These are phyloP conservation scores for Geosmithia putterillii DNA, from an alignment of 2,329 filamentous ascomycete species.

Conservation along the genomic window DNA sequence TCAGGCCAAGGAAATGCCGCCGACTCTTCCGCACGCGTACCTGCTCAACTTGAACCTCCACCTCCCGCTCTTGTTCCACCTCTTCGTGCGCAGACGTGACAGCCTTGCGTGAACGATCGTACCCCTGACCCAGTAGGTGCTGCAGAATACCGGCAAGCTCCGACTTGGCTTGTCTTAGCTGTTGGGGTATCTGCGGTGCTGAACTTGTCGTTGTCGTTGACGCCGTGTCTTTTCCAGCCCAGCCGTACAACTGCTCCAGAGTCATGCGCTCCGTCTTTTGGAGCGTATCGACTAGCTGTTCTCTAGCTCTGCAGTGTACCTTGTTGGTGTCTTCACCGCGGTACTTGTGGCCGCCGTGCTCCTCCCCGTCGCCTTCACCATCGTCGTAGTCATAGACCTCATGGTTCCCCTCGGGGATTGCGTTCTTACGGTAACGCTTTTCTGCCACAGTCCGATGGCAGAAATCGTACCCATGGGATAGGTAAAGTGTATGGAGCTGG, in stretches of 20 bases:
- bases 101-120: neutral
- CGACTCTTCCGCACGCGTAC: conserved; percentile 41
- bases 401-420: neutral
- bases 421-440: neutral
- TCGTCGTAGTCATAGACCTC: neutral
- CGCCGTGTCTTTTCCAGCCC: too few relatives aligned
- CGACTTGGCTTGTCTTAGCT: too few relatives aligned
- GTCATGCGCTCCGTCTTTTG: too few relatives aligned
- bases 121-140: neutral
- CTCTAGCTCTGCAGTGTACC: too few relatives aligned
- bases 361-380: too few relatives aligned
- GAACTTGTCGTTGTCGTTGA: too few relatives aligned
- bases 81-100: conserved; percentile 41
- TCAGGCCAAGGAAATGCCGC: conserved; percentile 20
- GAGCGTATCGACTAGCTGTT: too few relatives aligned
- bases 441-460: conserved; percentile 39
- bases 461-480: conserved; percentile 48
- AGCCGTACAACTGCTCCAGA: too few relatives aligned
- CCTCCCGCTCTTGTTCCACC: conserved; percentile 45
- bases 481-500: conserved; percentile 44
- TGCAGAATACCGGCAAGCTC: too few relatives aligned
- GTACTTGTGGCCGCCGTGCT: too few relatives aligned
- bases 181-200: too few relatives aligned
- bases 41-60: conserved; percentile 44
- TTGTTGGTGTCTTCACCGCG: too few relatives aligned